Evolutionary conservation across 2,329 filamentous ascomycete genomes (phyloP).

Genomic region (Pseudocercospora cruenta): DNA sequence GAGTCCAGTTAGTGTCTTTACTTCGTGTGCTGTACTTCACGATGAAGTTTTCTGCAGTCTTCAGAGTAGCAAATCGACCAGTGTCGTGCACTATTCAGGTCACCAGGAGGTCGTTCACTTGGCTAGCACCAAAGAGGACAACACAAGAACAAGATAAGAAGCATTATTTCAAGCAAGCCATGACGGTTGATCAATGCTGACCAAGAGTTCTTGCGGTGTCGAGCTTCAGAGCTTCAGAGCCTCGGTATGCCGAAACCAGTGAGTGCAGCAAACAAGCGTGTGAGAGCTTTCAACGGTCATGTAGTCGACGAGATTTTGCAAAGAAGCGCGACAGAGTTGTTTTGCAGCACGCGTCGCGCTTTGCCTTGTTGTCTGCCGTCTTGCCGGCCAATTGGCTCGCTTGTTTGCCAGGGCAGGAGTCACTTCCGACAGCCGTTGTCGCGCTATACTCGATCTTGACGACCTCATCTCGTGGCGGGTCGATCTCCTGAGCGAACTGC

Average conservation of each 20-base stretch:
- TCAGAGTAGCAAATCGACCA: too few species aligned
- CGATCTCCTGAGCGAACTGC: background rate
- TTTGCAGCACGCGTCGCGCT: background rate
- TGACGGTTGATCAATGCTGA: too few species aligned
- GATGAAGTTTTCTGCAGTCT: too few species aligned
- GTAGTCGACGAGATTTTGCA: background rate
- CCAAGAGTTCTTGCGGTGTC: background rate
- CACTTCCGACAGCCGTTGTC: background rate
- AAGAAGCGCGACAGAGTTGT: too few species aligned
- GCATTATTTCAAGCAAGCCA: too few species aligned
- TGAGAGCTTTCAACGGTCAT: background rate
- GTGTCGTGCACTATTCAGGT: too few species aligned
- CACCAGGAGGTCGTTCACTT: too few species aligned
- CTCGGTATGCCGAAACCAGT: background rate
- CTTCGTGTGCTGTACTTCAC: too few species aligned
- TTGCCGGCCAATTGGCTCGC: too few species aligned
- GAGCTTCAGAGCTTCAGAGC: background rate
- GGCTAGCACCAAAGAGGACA: too few species aligned
- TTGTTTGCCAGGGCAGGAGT: background rate
- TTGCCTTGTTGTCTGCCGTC: background rate
- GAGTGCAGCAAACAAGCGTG: background rate
- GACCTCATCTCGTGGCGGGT: background rate
- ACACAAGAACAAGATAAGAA: too few species aligned
- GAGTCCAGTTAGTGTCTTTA: too few species aligned
- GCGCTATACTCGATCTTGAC: background rate